phyloP scores from a whole-genome alignment of 2,329 filamentous ascomycete genomes.

The Elsinoe arachidis region DNA sequence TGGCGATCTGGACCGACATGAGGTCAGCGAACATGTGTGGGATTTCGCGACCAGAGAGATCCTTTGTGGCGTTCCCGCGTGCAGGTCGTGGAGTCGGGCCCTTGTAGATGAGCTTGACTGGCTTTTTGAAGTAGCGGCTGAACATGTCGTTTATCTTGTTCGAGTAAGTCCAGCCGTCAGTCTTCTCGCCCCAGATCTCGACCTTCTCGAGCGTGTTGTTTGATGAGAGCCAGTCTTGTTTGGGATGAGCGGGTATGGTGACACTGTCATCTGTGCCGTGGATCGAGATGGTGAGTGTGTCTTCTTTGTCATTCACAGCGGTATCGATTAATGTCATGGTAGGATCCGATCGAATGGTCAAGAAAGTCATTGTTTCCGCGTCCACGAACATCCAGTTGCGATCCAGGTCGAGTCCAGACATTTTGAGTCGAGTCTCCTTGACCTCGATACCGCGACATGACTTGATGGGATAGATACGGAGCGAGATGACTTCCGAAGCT shows the following conservation, averaged over 20 bases:
- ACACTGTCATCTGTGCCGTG: slow-evolving; percentile 36
- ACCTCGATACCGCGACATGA: slow-evolving; percentile 56
- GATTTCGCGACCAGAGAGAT: slow-evolving; percentile 39
- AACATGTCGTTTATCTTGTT: slow-evolving; percentile 45
- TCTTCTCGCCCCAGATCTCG: slow-evolving; percentile 51
- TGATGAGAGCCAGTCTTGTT: slow-evolving; percentile 42
- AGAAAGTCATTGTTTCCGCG: slow-evolving; percentile 44
- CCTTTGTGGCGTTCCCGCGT: slow-evolving; percentile 46
- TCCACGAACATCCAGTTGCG: slow-evolving; percentile 60
- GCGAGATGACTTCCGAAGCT: slow-evolving; percentile 35
- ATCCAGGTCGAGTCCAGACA: slow-evolving; percentile 53
- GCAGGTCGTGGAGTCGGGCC: slow-evolving; percentile 49
- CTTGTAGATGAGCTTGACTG: slow-evolving; percentile 54
- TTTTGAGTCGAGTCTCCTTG: slow-evolving; percentile 42
- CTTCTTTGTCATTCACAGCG: slow-evolving; percentile 34
- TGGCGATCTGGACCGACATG: slow-evolving; percentile 48
- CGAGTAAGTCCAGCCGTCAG: slow-evolving; percentile 49
- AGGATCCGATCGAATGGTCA: slow-evolving; percentile 54
- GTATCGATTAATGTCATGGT: slow-evolving; percentile 57
- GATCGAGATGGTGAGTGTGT: slow-evolving; percentile 42
- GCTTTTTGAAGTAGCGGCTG: slow-evolving; percentile 46
- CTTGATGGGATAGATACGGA: slow-evolving; percentile 57
- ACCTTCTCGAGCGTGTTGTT: slow-evolving; percentile 45
- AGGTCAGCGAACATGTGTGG: slow-evolving; percentile 52
- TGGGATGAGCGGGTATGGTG: slow-evolving; percentile 48